phyloP scores from a whole-genome alignment of 164 flowering plant species.

The Akebia trifoliata region DNA sequence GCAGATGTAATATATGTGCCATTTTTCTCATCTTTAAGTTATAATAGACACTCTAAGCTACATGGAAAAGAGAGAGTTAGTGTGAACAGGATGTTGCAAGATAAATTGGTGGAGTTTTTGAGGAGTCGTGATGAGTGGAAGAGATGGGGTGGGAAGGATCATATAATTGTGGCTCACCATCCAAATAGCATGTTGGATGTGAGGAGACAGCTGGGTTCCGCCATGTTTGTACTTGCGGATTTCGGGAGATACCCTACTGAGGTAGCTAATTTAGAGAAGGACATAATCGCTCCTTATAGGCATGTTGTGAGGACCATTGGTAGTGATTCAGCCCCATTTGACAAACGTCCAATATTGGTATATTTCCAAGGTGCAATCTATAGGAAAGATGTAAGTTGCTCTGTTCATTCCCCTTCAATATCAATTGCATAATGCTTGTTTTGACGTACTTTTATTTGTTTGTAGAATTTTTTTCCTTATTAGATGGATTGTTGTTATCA shows the following conservation, averaged over 20 bases:
- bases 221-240: slow-evolving; percentile 90
- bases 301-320: slow-evolving; percentile 55
- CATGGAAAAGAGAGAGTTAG: slow-evolving; percentile 43
- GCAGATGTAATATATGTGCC: slow-evolving; percentile 87
- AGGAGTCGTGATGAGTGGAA: slow-evolving; percentile 65
- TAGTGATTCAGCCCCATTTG: slow-evolving; percentile 42
- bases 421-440: background rate
- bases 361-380: slow-evolving; percentile 90
- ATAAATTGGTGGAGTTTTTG: slow-evolving; percentile 59
- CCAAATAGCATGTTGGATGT: slow-evolving; percentile 84
- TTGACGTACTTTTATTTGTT: background rate
- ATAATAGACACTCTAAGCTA: slow-evolving; percentile 65
- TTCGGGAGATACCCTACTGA: slow-evolving; percentile 74
- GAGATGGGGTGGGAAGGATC: slow-evolving; percentile 58
- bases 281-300: slow-evolving; percentile 83
- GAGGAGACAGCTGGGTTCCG: slow-evolving; percentile 59
- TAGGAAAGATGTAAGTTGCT: slow-evolving; percentile 82
- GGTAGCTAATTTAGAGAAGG: slow-evolving; percentile 71
- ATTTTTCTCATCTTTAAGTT: slow-evolving; percentile 84
- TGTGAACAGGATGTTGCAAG: slow-evolving; percentile 55
- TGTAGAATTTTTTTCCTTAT: background rate
- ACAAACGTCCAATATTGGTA: slow-evolving; percentile 45
- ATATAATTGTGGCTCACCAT: slow-evolving; percentile 85
- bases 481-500: background rate
- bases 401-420: slow-evolving; percentile 7